These are phyloP conservation scores for Aspergillus intermedius DNA, from an alignment of 2,329 filamentous ascomycete species.

Conservation along the genomic window DNA sequence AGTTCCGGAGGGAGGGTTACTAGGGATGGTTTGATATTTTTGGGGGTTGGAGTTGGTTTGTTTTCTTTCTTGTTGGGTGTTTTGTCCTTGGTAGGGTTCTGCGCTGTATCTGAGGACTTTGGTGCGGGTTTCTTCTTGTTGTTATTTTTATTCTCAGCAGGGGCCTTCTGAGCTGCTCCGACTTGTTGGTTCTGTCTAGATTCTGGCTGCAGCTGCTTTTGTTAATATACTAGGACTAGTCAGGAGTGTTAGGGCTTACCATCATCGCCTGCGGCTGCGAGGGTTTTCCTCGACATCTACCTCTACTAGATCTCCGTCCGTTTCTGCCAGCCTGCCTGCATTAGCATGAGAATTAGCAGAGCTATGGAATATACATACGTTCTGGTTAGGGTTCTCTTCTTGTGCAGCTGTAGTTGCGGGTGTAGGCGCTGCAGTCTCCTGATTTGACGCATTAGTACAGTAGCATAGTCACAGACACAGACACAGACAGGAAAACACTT, in stretches of 20 bases:
- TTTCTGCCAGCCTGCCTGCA: not conserved
- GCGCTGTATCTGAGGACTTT: not conserved
- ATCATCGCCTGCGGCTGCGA: no score
- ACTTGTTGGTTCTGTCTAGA: not conserved
- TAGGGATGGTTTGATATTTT: not conserved
- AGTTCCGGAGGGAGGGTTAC: constrained; percentile 57
- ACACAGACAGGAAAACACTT: no score
- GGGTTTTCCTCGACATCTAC: no score
- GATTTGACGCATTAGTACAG: no score
- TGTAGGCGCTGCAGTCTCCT: no score
- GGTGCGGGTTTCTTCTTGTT: no score
- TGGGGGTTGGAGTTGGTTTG: not conserved
- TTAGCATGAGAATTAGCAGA: not conserved
- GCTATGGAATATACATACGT: not conserved
- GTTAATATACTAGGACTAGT: no score
- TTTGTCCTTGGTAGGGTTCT: not conserved
- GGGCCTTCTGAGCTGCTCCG: not conserved
- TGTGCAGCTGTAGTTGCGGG: not conserved
- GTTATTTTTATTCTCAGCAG: not conserved
- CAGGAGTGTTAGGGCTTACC: no score
- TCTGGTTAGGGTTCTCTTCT: not conserved
- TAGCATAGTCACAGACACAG: no score
- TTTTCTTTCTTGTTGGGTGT: not conserved
- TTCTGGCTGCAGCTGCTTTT: no score
- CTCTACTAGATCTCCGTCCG: no score